These are phyloP conservation scores for Globisporangium nunn DNA, from an alignment of 352 stramenopile genomes.

Conservation along the genomic window DNA sequence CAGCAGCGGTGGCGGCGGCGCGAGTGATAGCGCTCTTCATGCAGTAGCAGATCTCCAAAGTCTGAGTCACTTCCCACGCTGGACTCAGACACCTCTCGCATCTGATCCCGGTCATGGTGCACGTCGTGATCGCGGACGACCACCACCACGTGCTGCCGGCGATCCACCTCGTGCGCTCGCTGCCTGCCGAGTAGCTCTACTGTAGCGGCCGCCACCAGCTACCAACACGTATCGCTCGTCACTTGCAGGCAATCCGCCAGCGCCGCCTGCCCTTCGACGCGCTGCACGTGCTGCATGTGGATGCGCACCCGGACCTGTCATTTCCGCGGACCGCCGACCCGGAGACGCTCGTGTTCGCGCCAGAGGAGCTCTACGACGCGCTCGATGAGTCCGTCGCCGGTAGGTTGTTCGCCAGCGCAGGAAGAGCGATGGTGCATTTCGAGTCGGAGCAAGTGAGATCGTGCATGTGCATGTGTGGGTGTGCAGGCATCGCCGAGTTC, in stretches of 20 bases:
- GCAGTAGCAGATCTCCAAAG: no score
- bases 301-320: constrained; percentile 83
- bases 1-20: neutral
- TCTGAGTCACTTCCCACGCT: no score
- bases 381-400: constrained; percentile 53
- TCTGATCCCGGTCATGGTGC: constrained; percentile 7
- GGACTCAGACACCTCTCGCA: no score
- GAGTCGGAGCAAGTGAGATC: neutral
- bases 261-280: constrained; percentile 52
- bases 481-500: constrained; percentile 79
- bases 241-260: constrained; percentile 55
- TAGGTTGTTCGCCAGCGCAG: neutral
- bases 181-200: neutral
- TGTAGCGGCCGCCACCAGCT: no score
- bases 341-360: constrained; percentile 40
- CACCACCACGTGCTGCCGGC: constrained; percentile 72
- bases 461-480: neutral
- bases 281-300: constrained; percentile 74
- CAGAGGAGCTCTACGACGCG: constrained; percentile 61
- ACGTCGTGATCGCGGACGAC: constrained; percentile 65
- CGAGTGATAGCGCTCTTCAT: neutral
- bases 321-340: constrained; percentile 43
- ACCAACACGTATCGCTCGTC: neutral
- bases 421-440: neutral
- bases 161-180: constrained; percentile 44